Evolutionary conservation across 2,329 filamentous ascomycete genomes (phyloP).

Genomic region (Botrytis squamosa): DNA sequence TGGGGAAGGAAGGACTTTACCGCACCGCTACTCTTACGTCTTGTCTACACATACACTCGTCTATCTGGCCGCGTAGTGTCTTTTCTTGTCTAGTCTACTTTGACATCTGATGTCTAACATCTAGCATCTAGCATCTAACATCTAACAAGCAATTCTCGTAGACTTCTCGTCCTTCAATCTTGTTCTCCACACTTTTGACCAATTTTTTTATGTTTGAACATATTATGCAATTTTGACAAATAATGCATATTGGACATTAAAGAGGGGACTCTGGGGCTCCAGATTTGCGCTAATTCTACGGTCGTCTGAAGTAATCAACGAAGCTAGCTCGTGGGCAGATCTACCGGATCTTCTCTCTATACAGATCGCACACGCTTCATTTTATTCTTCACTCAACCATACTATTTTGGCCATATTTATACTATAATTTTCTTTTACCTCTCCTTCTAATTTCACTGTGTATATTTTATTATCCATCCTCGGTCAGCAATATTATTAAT

Average conservation of each 20-base stretch:
- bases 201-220: background rate
- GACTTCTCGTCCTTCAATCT: background rate
- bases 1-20: conserved; percentile 9
- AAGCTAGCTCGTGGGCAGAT: background rate
- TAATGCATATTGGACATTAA: background rate
- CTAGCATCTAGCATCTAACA: too few relatives aligned
- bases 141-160: background rate
- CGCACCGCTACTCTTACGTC: conserved; percentile 10
- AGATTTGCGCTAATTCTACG: conserved; percentile 6
- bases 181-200: background rate
- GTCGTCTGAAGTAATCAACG: conserved; percentile 7
- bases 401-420: background rate
- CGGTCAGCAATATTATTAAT: background rate
- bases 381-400: background rate
- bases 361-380: background rate
- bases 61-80: background rate
- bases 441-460: background rate
- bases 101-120: too few relatives aligned
- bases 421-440: background rate
- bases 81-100: background rate
- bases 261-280: conserved; percentile 4
- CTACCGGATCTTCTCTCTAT: background rate
- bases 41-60: background rate
- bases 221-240: background rate
- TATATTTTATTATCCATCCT: background rate